Base-by-base conservation (phyloP, 441 rosid genomes). In the Syzygium malaccense region DNA sequence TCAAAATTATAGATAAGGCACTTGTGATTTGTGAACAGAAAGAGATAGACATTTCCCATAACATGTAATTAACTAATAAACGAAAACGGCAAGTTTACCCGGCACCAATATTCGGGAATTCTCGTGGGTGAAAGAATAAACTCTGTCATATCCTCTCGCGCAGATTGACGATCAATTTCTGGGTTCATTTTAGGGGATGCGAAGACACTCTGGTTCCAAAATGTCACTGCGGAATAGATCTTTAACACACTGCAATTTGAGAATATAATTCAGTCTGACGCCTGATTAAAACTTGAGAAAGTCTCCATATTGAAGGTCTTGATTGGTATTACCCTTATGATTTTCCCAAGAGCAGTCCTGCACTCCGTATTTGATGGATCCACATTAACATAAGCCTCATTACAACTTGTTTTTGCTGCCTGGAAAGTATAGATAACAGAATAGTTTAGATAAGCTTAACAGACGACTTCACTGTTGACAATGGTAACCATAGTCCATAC, bases 331-430 rank as follows among this genome's bases (percentile, higher is more conserved):
- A 91, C 92, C 90, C 20, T 86, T 86, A 89, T 45, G 41, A 89
- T 86, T 51, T 10, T 8, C 28, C 45, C 80, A 88, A 89, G 90
- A n/a, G 88, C 54, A 28, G 88, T 79, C 49, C 86, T 32, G 78
- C 93, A 91, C 79, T 53, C 86, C 68, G 90, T 83, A 66, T 92
- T 91, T 53, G 90, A 88, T 86, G 90, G 93, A 54, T 91, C 91
- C 20, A 88, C 90, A 54, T 91, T 58, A 30, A 92, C 91, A 56
- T 90, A 92, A 30, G 30, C 83, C 60, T 87, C 93, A 8, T 91
- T 89, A 87, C 93, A 92, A 53, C 88, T 80, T 53, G 49, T 51
- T 87, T 91, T 89, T 15, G 91, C 91, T 56, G 79, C 85, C 90
- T 92, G 80, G 20, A 85, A 64, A 68, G 25, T 25, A 32, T 32